Evolutionary conservation across 2,329 filamentous ascomycete genomes (phyloP).

Genomic region (Clarireedia paspali): DNA sequence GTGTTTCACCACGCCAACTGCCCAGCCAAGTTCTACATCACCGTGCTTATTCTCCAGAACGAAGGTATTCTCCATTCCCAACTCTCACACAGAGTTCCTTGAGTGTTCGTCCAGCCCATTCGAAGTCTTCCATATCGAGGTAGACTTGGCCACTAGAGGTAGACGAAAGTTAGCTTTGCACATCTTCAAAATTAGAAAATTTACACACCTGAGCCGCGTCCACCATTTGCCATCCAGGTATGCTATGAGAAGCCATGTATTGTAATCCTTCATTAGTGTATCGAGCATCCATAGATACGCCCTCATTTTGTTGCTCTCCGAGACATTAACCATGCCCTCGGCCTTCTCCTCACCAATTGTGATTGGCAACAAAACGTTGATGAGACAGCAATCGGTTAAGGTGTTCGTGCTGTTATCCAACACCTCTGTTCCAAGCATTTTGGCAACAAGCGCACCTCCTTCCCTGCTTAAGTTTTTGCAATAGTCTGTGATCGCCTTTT

Average conservation of each 20-base stretch:
- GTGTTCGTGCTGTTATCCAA: slow-evolving; percentile 58
- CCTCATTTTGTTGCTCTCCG: slow-evolving; percentile 32
- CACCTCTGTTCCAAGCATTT: slow-evolving; percentile 59
- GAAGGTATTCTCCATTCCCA: slow-evolving; percentile 31
- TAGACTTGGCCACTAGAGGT: slow-evolving; percentile 69
- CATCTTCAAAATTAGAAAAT: neutral
- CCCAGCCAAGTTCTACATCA: neutral
- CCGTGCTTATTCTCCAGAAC: neutral
- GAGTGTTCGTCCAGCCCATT: slow-evolving; percentile 47
- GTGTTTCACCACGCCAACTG: neutral
- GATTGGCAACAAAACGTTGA: slow-evolving; percentile 68
- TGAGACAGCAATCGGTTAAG: slow-evolving; percentile 59
- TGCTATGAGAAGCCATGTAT: slow-evolving; percentile 64
- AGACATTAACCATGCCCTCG: slow-evolving; percentile 13
- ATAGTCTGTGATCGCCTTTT: slow-evolving; percentile 60
- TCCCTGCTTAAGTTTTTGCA: slow-evolving; percentile 52
- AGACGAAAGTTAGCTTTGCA: neutral
- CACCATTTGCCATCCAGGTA: slow-evolving; percentile 56
- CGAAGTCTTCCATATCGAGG: slow-evolving; percentile 71
- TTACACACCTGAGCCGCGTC: slow-evolving; percentile 44
- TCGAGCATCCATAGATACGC: slow-evolving; percentile 51
- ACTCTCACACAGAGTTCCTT: slow-evolving; percentile 44
- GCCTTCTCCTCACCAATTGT: slow-evolving; percentile 23
- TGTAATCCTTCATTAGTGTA: slow-evolving; percentile 48
- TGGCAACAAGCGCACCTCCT: slow-evolving; percentile 54